phyloP scores from a whole-genome alignment of 2,329 filamentous ascomycete species.

The Colletotrichum costaricense region DNA sequence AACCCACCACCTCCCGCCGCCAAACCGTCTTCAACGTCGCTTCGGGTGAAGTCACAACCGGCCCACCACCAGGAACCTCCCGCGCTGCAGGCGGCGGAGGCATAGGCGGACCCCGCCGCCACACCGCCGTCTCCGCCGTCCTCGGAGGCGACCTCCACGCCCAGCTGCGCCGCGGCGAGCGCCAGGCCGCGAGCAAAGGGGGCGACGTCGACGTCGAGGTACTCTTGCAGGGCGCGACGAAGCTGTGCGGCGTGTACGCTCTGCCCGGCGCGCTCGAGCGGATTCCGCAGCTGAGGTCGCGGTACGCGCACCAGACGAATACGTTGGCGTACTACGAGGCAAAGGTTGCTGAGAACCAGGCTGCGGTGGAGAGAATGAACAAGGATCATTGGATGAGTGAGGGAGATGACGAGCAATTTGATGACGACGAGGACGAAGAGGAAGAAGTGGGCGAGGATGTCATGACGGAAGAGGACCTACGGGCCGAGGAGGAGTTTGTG shows the following conservation, averaged over 20 bases:
- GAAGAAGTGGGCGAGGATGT: slow-evolving; percentile 54
- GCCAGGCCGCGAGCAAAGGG: slow-evolving; percentile 58
- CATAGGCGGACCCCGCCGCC: slow-evolving; percentile 67
- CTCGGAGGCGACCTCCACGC: slow-evolving; percentile 89
- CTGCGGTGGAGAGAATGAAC: slow-evolving; percentile 80
- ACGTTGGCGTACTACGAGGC: slow-evolving; percentile 86
- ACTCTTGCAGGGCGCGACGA: slow-evolving; percentile 87
- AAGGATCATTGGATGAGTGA: slow-evolving; percentile 68
- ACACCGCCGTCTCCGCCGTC: slow-evolving; percentile 90
- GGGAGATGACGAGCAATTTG: slow-evolving; percentile 64
- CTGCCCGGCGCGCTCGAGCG: slow-evolving; percentile 82
- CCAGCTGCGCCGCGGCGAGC: slow-evolving; percentile 72
- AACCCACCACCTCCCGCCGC: slow-evolving; percentile 60
- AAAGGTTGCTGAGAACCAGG: slow-evolving; percentile 80
- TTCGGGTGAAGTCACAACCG: slow-evolving; percentile 71
- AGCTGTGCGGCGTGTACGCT: slow-evolving; percentile 88
- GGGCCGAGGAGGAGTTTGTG: slow-evolving; percentile 75
- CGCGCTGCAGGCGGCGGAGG: slow-evolving; percentile 3
- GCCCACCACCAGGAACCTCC: slow-evolving; percentile 51
- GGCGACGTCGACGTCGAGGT: slow-evolving; percentile 89
- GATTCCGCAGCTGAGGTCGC: slow-evolving; percentile 77
- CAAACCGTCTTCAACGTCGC: slow-evolving; percentile 76
- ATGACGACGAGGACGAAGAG: slow-evolving; percentile 49
- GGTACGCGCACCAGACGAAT: slow-evolving; percentile 76
- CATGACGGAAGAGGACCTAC: slow-evolving; percentile 76